phyloP scores from a whole-genome alignment of 768 basidiomycete species.

The Amanita molliuscula region DNA sequence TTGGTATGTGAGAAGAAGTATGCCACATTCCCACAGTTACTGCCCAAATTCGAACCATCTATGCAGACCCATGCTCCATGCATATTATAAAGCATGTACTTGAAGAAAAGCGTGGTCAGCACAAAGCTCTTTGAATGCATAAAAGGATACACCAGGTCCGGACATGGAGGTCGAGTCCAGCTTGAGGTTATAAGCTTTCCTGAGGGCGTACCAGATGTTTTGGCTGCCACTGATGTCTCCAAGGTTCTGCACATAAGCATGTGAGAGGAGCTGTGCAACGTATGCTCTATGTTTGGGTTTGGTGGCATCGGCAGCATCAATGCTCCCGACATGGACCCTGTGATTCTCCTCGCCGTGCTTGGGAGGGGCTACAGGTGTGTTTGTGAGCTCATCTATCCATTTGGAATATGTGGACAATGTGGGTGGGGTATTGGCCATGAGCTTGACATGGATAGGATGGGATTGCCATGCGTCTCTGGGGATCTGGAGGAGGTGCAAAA shows the following conservation, averaged over 20 bases:
- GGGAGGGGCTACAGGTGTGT: slow-evolving; percentile 13
- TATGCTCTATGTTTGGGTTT: slow-evolving; percentile 11
- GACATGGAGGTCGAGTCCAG: slow-evolving; percentile 16
- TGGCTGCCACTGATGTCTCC: slow-evolving; percentile 79
- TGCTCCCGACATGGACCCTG: neutral
- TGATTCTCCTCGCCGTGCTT: neutral
- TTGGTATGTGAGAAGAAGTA: too few relatives aligned
- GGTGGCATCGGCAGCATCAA: too few relatives aligned
- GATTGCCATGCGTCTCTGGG: slow-evolving; percentile 41
- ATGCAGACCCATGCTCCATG: slow-evolving; percentile 26
- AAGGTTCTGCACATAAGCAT: slow-evolving; percentile 76
- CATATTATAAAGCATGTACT: slow-evolving; percentile 40
- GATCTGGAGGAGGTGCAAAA: slow-evolving; percentile 45
- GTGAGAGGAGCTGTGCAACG: slow-evolving; percentile 53
- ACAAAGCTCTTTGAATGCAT: slow-evolving; percentile 51
- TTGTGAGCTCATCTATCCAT: slow-evolving; percentile 40
- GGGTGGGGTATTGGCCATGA: slow-evolving; percentile 36
- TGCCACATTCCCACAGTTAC: too few relatives aligned
- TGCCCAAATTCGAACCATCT: too few relatives aligned
- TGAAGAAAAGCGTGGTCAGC: neutral
- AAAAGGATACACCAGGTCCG: slow-evolving; percentile 53
- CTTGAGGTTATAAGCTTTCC: slow-evolving; percentile 57
- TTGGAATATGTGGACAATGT: slow-evolving; percentile 41
- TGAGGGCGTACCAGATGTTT: slow-evolving; percentile 48
- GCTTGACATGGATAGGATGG: slow-evolving; percentile 40